Evolutionary conservation across 768 basidiomycete species (phyloP), one percentile per base, ranked within the genome.

Genomic region (Pulveroboletus sp.): DNA sequence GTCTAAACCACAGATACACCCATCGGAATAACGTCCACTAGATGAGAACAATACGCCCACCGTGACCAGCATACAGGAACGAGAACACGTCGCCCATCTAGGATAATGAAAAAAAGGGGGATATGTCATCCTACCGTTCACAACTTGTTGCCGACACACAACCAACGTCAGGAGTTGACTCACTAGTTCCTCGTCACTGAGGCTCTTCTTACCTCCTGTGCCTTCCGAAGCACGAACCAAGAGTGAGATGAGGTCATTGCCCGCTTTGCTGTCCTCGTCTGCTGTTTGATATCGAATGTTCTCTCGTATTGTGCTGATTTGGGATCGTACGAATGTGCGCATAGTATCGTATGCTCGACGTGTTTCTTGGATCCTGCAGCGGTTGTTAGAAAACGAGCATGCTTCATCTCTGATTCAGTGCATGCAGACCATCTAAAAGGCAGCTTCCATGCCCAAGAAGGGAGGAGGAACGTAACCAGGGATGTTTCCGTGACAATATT

Each of bases 21-120:
- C 3, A 10, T 49, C n/a, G 9, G 17, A 17, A 37, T 8, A 33
- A 9, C 5, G 33, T 10, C 14, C 9, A 14, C 15, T 11, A n/a
- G 6, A 15, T 26, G 28, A 14, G 32, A 24, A 36, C 1, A 13
- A 35, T 15, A 36, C 15, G 44, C 64, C 14, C 52, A 79, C 79
- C 80, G 55, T 81, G 79, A 13, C 82, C 82, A 28, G 80, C 81
- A 42, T 79, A 74, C 26, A 84, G 66, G 60, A 80, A 66, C 8
- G 73, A 54, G 54, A 72, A 80, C 1, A 78, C 62, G 45, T 80
- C 79, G 6, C 78, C 79, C 44, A 80, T 76, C 78, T 78, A 27
- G 6, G 8, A 10, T 13, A 5, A 21, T 14, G 39, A 28, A 5
- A 13, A 13, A 11, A 15, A 27, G 27, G 31, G 5, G 39, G 28